Conservation (phyloP, 768 basidiomycete genomes). For the Trametes meyenii region DNA sequence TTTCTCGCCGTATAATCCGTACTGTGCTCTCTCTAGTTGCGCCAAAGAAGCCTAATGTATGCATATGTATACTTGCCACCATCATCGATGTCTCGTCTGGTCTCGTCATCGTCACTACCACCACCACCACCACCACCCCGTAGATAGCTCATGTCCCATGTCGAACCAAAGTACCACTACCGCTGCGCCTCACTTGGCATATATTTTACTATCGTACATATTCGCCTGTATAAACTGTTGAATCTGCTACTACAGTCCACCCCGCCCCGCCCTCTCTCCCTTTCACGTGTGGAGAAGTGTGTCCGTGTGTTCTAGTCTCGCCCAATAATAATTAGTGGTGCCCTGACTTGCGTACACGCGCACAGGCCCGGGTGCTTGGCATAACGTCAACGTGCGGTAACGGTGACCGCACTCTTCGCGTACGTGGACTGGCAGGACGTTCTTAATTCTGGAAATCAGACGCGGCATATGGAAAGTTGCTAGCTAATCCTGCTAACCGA, state of each 20-base stretch:
- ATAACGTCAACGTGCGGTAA: no score
- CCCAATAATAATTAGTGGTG: no score
- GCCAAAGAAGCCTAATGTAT: constrained; percentile 13
- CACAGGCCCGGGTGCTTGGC: no score
- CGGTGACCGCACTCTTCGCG: no score
- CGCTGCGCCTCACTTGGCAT: background rate
- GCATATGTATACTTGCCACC: constrained; percentile 19
- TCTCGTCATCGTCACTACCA: no score
- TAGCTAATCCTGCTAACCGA: no score
- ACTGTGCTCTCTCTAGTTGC: background rate
- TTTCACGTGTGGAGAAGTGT: background rate
- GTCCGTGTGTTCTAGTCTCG: background rate
- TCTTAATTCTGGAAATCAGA: no score
- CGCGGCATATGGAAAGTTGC: no score
- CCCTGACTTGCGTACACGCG: no score
- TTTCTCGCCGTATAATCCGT: constrained; percentile 12
- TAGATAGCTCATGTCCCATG: background rate
- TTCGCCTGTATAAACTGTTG: constrained; percentile 6
- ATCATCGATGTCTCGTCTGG: no score
- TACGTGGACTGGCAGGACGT: no score
- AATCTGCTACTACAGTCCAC: background rate
- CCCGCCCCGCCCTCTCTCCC: background rate
- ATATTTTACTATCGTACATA: constrained; percentile 11
- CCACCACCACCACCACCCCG: background rate
- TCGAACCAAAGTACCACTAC: background rate